Base-by-base conservation (phyloP, 2,329 filamentous ascomycete genomes). In the Shiraia sp. region DNA sequence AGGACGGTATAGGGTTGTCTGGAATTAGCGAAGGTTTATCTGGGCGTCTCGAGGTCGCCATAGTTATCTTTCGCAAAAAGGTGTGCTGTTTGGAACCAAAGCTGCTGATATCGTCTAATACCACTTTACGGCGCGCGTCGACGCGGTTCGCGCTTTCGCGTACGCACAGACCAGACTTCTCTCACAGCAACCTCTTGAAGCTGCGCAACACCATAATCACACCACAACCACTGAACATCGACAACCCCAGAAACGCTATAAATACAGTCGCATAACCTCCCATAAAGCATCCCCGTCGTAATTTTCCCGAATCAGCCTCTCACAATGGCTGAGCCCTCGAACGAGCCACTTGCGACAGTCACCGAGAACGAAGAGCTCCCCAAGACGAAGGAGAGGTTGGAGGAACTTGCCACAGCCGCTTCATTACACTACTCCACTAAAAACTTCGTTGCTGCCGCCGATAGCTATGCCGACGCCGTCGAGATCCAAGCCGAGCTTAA, bases 401-500 rank as follows among this genome's bases (percentile, higher is more conserved):
- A 85, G 48, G 86, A 95, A 65, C 79, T 96, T 52, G 86, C 82
- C 61, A 86, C 87, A 47, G 86, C 87, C 66, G 93, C 88, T 28
- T 85, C 88, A 14, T 83, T 90, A 13, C 83, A 95, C 58, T 97
- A 95, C 73, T 85, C 86, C 15, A 85, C 91, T 65, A 95, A 92
- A 74, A 88, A 95, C 69, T 96, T 90, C 70, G 82, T 87, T 39
- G 85, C 86, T 34, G 90, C 93, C 8, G 83, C 90, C 42, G 92
- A 97, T 32, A 76, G 91, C 50, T 97, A 91, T 74, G 91, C 90
- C 30, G 82, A 86, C 62, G 93, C 93, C 23, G 89, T 89, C 41
- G 88, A 95, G 68, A 80, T 96, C 47, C 93, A 99, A 72, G 89
- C 88, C 43, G 83, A 89, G 68, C 77, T 96, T 68, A 93, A 96